phyloP scores from a whole-genome alignment of 495 filamentous ascomycete genomes.

The Penicillium angulare region DNA sequence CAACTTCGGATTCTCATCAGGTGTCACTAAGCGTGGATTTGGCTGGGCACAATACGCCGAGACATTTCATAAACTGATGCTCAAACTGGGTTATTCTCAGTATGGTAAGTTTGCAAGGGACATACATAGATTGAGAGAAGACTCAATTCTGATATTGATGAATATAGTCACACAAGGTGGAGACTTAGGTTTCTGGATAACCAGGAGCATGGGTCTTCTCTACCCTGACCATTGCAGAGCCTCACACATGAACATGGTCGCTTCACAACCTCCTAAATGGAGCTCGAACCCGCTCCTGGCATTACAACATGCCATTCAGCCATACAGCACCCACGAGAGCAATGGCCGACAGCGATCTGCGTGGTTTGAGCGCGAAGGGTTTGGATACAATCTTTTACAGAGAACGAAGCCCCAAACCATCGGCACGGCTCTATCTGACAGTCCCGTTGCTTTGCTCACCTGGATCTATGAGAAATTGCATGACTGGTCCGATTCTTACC shows the following conservation, averaged over 20 bases:
- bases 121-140: background rate
- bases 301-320: slow-evolving; percentile 21
- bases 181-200: slow-evolving; percentile 66
- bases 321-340: slow-evolving; percentile 31
- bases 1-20: slow-evolving; percentile 43
- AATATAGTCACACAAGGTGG: slow-evolving; percentile 58
- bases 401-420: slow-evolving; percentile 64
- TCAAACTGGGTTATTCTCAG: slow-evolving; percentile 59
- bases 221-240: slow-evolving; percentile 59
- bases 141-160: background rate
- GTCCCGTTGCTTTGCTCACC: slow-evolving; percentile 58
- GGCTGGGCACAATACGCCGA: slow-evolving; percentile 61
- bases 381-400: slow-evolving; percentile 55
- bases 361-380: slow-evolving; percentile 53
- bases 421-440: slow-evolving; percentile 55
- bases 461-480: slow-evolving; percentile 73
- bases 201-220: slow-evolving; percentile 53
- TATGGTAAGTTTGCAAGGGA: slow-evolving; percentile 49
- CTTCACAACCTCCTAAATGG: slow-evolving; percentile 32
- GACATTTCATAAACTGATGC: slow-evolving; percentile 64
- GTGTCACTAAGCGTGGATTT: slow-evolving; percentile 46
- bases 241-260: slow-evolving; percentile 63
- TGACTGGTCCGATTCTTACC: slow-evolving; percentile 64
- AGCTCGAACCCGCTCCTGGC: slow-evolving; percentile 17
- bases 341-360: slow-evolving; percentile 43